Percentiles rank a stretch among this genome's conserved stretches.
phyloP scores from a whole-genome alignment of 192 early-diverging fungal species.

The Backusella sp. region DNA sequence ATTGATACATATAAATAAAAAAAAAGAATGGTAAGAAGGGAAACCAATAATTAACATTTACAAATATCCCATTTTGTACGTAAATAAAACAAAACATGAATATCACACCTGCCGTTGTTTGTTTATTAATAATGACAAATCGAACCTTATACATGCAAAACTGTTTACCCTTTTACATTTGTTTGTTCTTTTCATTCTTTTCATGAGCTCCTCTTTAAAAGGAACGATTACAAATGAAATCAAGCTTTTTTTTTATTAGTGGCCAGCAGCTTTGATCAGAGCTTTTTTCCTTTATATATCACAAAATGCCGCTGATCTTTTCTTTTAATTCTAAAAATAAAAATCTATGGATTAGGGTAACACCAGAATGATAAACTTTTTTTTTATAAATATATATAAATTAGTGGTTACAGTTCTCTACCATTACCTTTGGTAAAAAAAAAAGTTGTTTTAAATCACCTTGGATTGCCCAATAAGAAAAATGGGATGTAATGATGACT shows the following conservation, averaged over 20 bases:
- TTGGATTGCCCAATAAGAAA: background rate
- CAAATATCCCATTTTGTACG: background rate
- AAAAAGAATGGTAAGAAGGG: too few relatives aligned
- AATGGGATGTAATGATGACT: background rate
- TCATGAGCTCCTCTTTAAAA: background rate
- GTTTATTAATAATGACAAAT: background rate
- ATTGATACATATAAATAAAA: background rate
- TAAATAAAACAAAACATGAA: background rate
- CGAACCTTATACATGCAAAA: background rate
- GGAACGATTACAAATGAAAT: background rate
- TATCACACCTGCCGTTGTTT: background rate
- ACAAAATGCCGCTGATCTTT: background rate
- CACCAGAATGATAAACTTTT: background rate
- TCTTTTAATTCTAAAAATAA: background rate
- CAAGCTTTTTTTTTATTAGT: too few relatives aligned
- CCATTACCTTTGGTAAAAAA: background rate
- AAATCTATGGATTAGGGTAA: background rate
- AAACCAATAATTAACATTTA: too few relatives aligned
- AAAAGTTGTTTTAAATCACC: background rate
- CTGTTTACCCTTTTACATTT: background rate
- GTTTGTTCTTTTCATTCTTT: background rate
- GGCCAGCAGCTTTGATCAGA: too few relatives aligned
- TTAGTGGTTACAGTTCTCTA: background rate
- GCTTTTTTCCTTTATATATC: background rate
- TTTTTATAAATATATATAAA: background rate